phyloP scores from a whole-genome alignment of 2,329 filamentous ascomycete species.

The Neoascochyta sp. region DNA sequence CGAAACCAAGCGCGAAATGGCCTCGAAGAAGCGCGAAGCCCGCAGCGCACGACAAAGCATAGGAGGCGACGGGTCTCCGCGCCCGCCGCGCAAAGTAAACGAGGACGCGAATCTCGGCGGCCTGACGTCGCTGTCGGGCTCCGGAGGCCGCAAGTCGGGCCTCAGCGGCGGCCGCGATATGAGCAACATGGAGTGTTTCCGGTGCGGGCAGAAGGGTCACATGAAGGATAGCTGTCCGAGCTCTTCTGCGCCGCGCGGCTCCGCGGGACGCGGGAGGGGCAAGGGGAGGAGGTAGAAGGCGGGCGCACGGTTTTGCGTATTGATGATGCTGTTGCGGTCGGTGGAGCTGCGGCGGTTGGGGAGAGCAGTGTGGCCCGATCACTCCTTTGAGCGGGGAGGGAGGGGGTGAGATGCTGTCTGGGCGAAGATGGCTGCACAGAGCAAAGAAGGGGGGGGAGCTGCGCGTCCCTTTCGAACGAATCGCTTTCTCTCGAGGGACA shows the following conservation, averaged over 20 bases:
- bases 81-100: slow-evolving; percentile 59
- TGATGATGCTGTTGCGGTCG: no score
- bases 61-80: slow-evolving; percentile 46
- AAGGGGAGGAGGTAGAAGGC: slow-evolving; percentile 18
- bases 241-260: slow-evolving; percentile 16
- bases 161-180: slow-evolving; percentile 19
- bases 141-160: slow-evolving; percentile 40
- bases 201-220: slow-evolving; percentile 61
- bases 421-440: no score
- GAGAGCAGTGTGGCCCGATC: no score
- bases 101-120: slow-evolving; percentile 61
- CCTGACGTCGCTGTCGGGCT: slow-evolving; percentile 57
- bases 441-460: no score
- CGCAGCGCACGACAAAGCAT: slow-evolving; percentile 48
- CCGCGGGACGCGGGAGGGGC: slow-evolving; percentile 22
- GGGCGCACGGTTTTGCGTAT: no score
- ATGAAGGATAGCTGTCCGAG: slow-evolving; percentile 55
- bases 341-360: no score
- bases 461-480: no score
- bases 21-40: slow-evolving; percentile 42
- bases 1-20: slow-evolving; percentile 45
- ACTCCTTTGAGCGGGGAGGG: no score
- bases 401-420: no score
- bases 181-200: slow-evolving; percentile 53
- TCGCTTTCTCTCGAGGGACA: no score